Base-by-base conservation (phyloP, 2,329 filamentous ascomycete genomes). In the Elsinoe arachidis region DNA sequence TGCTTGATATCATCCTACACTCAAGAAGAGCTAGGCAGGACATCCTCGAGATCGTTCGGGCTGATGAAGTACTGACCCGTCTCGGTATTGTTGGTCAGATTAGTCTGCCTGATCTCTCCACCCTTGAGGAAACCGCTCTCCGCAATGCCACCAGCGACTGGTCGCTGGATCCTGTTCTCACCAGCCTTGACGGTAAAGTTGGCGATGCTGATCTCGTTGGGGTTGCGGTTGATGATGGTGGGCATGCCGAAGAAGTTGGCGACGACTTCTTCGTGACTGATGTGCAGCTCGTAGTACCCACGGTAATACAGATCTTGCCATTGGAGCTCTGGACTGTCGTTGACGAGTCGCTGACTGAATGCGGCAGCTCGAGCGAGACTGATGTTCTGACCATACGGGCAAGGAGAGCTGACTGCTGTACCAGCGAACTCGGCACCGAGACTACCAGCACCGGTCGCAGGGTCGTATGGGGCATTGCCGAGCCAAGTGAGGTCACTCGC, bases 291-390 rank as follows among this genome's bases (percentile, higher is more conserved):
- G 63, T 83, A 88, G 71, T 90, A 90, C 1, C 86, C 87, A 15
- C 86, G 78, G 69, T 88, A 90, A 68, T 86, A 89, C 6, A 83
- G 69, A 58, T 89, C 86, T 63, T 85, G 81, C 86, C 85, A 90
- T 65, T 87, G 83, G 47, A 90, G 73, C 68, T 86, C 83, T 0
- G 74, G 71, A 68, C 87, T 89, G 43, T 66, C 66, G 61, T 59
- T 59, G n/a, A 76, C 73, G 34, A 79, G 71, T 62, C 66, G 68
- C 63, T 74, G 62, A 1, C 76, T 75, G 58, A 70, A 68, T 52
- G 73, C 72, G 61, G 83, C 77, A 1, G 81, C 80, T 1, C 69
- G 67, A 0, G 70, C 71, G 47, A 83, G 74, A 2, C 77, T 77
- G 57, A 83, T 81, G 66, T 80, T 81, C 53, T 79, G 76, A 11